Conservation (phyloP, 192 early-diverging fungal species). For the Coemansia sp. region DNA sequence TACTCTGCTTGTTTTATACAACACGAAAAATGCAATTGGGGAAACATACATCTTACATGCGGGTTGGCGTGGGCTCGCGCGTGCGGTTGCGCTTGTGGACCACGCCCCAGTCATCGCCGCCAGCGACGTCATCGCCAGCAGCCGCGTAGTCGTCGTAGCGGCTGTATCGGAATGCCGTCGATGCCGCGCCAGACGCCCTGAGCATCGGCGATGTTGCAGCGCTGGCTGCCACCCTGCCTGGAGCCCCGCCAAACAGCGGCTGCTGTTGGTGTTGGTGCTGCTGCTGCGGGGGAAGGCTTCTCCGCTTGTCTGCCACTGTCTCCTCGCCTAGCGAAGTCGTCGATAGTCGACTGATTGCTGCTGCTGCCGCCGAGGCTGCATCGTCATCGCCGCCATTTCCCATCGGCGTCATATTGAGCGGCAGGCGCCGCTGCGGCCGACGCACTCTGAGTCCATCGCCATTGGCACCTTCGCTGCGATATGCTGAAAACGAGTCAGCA, state of each 20-base stretch:
- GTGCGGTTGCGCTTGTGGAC: slow-evolving; percentile 47
- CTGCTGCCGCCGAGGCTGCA: not conserved
- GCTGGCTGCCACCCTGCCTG: not conserved
- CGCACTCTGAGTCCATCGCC: not conserved
- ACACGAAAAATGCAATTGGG: not conserved
- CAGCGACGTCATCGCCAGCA: not conserved
- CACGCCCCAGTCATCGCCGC: not conserved
- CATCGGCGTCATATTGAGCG: not conserved
- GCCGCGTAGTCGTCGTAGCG: slow-evolving; percentile 4
- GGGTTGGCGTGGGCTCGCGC: slow-evolving; percentile 34
- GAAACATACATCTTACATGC: slow-evolving; percentile 1
- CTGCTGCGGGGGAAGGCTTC: slow-evolving; percentile 1
- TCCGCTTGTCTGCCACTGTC: not conserved
- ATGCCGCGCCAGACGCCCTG: not conserved
- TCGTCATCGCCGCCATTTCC: not conserved
- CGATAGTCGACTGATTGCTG: not conserved
- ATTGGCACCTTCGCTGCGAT: not conserved
- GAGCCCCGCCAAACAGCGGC: not conserved
- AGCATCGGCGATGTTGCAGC: not conserved
- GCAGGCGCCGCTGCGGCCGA: not conserved
- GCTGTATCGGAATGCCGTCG: not conserved
- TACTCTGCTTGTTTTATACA: not conserved
- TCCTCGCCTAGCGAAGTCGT: not conserved
- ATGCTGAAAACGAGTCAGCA: not conserved
- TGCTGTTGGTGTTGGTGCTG: not conserved